Evolutionary conservation across 73 alveolate genomes (phyloP).

Genomic region (Symbiodinium natans): DNA sequence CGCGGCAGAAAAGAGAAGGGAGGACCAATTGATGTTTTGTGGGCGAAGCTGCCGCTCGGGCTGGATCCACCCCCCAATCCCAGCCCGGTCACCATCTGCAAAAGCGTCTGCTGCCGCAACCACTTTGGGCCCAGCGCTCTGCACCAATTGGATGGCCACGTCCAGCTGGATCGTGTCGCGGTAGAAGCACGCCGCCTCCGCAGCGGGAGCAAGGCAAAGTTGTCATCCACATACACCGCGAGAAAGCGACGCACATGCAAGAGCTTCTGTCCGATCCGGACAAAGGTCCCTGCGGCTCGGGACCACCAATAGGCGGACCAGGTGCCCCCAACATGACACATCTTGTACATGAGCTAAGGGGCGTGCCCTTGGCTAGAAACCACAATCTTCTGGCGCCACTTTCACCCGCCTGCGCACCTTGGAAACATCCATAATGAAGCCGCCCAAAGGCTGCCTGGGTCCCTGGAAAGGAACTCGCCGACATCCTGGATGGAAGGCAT

Average conservation of each 20-base stretch:
- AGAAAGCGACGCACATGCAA: neutral
- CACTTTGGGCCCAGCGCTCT: neutral
- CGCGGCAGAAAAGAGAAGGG: neutral
- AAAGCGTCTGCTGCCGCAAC: slow-evolving; percentile 49
- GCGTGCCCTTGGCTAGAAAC: neutral
- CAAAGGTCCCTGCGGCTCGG: neutral
- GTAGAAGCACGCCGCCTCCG: no score
- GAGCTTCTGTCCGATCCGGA: neutral
- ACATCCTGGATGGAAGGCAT: neutral
- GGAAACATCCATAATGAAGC: neutral
- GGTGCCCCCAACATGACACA: neutral
- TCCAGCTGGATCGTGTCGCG: neutral
- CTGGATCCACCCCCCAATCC: slow-evolving; percentile 45
- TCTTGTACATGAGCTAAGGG: neutral
- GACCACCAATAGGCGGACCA: slow-evolving; percentile 15
- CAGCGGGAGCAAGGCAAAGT: neutral
- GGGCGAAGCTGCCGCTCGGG: neutral
- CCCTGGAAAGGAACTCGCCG: neutral
- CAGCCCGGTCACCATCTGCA: neutral
- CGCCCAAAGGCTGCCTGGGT: neutral
- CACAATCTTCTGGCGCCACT: neutral
- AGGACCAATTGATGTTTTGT: neutral
- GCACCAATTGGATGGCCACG: neutral
- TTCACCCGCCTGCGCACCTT: slow-evolving; percentile 3
- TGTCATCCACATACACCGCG: slow-evolving; percentile 16